Conservation (phyloP, 345 rosid genomes). For the Hibiscus mutabilis region DNA sequence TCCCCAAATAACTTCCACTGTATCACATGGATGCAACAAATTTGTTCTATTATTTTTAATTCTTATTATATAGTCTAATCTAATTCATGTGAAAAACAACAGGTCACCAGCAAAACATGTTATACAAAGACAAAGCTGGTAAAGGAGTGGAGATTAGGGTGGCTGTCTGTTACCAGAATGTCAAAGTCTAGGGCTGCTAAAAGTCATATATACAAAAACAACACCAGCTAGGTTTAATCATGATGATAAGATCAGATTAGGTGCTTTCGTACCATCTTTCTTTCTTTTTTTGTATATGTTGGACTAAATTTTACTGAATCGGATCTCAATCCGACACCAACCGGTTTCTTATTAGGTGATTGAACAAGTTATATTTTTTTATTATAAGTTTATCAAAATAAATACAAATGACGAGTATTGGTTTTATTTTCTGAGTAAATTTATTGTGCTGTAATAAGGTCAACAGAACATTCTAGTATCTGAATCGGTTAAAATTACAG, state of each 20-base stretch:
- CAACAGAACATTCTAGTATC: too few relatives aligned
- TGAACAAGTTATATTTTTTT: neutral
- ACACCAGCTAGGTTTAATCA: neutral
- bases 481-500: too few relatives aligned
- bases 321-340: neutral
- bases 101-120: neutral
- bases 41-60: too few relatives aligned
- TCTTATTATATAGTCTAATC: too few relatives aligned
- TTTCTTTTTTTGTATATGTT: neutral
- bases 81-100: neutral
- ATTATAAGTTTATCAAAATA: too few relatives aligned
- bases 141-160: neutral
- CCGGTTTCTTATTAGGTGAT: neutral
- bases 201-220: neutral
- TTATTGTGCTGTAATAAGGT: too few relatives aligned
- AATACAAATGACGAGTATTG: too few relatives aligned
- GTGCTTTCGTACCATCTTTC: too few relatives aligned
- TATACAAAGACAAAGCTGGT: neutral
- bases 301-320: neutral
- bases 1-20: too few relatives aligned
- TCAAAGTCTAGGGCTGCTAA: neutral
- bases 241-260: neutral
- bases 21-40: too few relatives aligned
- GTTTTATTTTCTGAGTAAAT: too few relatives aligned
- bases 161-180: neutral